Percentiles rank a stretch among this genome's conserved stretches.
These are phyloP conservation scores for Pterocarpus santalinus DNA, from an alignment of 306 rosid genomes.

Conservation along the genomic window DNA sequence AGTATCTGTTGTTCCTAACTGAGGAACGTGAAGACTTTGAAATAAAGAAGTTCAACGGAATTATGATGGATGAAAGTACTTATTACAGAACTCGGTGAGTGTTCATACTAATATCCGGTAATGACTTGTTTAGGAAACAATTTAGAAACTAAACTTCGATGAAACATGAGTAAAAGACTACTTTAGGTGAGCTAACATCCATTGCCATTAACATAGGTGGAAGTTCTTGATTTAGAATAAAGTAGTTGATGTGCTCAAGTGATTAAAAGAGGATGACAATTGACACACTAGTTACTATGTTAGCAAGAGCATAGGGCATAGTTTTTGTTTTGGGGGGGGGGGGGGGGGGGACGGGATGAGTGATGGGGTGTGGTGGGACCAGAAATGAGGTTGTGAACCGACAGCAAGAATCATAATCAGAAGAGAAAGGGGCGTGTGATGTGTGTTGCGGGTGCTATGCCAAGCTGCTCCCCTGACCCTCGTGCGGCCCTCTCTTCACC, in stretches of 20 bases:
- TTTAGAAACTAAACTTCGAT: neutral
- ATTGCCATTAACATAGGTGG: neutral
- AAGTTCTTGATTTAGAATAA: neutral
- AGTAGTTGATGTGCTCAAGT: slow-evolving; percentile 10
- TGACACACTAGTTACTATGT: neutral
- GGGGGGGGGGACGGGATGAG: too few species aligned
- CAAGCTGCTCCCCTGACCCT: slow-evolving; percentile 48
- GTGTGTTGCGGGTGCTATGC: slow-evolving; percentile 18
- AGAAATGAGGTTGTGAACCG: slow-evolving; percentile 31
- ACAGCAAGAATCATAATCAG: slow-evolving; percentile 69
- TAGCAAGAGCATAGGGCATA: neutral
- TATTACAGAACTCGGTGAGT: too few species aligned
- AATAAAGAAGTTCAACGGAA: too few species aligned
- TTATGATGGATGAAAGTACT: neutral
- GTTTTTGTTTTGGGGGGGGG: too few species aligned
- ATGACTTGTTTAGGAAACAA: too few species aligned
- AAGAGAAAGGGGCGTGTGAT: neutral
- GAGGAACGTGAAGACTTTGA: neutral
- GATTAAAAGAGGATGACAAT: neutral
- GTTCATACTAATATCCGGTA: too few species aligned
- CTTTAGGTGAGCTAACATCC: too few species aligned
- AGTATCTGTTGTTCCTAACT: too few species aligned
- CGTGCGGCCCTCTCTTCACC: slow-evolving; percentile 51
- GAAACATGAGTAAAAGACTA: neutral
- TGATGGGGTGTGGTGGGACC: neutral